phyloP scores from a whole-genome alignment of 176 grass and related monocot species.

The Cenchrus fungigraminus region DNA sequence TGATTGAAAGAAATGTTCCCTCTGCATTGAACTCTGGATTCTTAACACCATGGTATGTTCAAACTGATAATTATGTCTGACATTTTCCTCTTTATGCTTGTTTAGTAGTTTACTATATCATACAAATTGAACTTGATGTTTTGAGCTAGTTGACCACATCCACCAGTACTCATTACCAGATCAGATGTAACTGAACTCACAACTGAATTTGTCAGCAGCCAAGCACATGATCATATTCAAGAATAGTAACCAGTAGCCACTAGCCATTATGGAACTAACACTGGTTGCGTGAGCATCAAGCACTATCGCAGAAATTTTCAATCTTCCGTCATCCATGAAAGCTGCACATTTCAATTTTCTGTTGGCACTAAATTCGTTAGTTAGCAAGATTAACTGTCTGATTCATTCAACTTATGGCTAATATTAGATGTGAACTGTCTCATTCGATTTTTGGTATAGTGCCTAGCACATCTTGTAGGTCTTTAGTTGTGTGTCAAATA shows the following conservation, averaged over 20 bases:
- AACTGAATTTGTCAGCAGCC: neutral
- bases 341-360: neutral
- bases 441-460: neutral
- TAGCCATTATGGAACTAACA: conserved; percentile 3
- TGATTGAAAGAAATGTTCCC: conserved; percentile 88
- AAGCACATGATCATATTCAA: neutral
- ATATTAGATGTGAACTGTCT: neutral
- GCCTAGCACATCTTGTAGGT: neutral
- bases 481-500: conserved; percentile 7
- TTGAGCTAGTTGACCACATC: conserved; percentile 2
- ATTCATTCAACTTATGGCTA: neutral
- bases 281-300: neutral
- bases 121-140: neutral
- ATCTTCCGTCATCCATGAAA: neutral
- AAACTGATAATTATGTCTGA: conserved; percentile 3
- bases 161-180: neutral
- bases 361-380: neutral
- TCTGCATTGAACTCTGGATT: conserved; percentile 94
- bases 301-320: neutral
- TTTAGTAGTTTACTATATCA: conserved; percentile 25
- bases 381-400: conserved; percentile 25
- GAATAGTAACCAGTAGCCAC: neutral
- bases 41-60: conserved; percentile 88
- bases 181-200: neutral
- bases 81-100: conserved; percentile 17